Evolutionary conservation across 2,329 filamentous ascomycete genomes (phyloP).

Genomic region (Aschersonia sp.): DNA sequence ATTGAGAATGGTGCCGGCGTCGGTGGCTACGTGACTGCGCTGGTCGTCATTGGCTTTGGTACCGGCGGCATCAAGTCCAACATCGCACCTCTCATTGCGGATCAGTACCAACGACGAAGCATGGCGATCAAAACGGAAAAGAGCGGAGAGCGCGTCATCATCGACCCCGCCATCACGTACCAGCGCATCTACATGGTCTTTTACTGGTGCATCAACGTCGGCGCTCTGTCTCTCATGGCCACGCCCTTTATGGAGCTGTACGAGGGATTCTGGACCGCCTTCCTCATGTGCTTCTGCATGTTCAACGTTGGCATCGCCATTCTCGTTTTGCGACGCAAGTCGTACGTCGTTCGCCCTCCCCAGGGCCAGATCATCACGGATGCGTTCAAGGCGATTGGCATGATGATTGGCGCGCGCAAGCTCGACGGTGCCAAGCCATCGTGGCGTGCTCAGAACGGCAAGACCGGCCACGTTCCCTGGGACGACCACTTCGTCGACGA

Average conservation of each 20-base stretch:
- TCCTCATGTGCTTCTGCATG: conserved; percentile 39
- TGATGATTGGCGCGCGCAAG: conserved; percentile 26
- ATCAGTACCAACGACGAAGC: conserved; percentile 44
- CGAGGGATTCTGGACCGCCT: conserved; percentile 55
- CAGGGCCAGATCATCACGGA: conserved; percentile 51
- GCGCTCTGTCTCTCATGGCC: conserved; percentile 51
- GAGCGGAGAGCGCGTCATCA: conserved; percentile 44
- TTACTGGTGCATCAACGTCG: conserved; percentile 61
- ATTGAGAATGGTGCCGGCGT: conserved; percentile 25
- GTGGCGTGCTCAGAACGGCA: conserved; percentile 39
- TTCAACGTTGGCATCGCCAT: conserved; percentile 45
- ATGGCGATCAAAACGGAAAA: conserved; percentile 34
- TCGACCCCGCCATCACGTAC: conserved; percentile 52
- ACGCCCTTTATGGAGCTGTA: conserved; percentile 55
- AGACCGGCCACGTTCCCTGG: conserved; percentile 35
- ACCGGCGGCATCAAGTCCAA: conserved; percentile 60
- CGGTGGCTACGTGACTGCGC: conserved; percentile 35
- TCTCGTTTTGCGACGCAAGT: conserved; percentile 30
- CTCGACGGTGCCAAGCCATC: conserved; percentile 51
- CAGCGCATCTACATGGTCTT: conserved; percentile 62
- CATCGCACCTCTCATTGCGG: conserved; percentile 42
- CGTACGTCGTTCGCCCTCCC: conserved; percentile 35
- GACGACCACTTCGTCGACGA: conserved; percentile 60
- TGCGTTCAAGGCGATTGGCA: conserved; percentile 36
- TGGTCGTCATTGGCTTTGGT: conserved; percentile 50